Evolutionary conservation across 1,284 basidiomycete genomes (phyloP), one percentile per base, ranked within the genome.

Genomic region (Heliocybe sulcata): DNA sequence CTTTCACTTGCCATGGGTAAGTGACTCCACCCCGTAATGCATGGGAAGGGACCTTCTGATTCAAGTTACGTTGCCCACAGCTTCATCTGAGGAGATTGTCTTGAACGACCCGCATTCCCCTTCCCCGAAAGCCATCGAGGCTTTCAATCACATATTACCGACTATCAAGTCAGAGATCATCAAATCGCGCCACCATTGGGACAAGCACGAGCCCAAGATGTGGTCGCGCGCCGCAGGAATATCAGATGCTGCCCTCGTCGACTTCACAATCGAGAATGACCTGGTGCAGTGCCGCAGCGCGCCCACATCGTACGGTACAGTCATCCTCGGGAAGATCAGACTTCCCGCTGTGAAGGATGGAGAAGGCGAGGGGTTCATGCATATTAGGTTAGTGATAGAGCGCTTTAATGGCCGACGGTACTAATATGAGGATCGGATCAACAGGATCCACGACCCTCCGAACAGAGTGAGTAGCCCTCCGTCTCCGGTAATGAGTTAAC

Each of bases 251-350:
- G 70, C 82, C 29, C 71, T 90, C 52, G 68, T 70, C 38, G 62
- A 63, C 51, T 89, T 89, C 61, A 70, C 68, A 45, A 69, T 87
- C 56, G 74, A 74, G 59, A 60, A 72, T 19, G 83, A 88, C 65
- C 73, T 88, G 53, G 77, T 86, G 42, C 65, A 75, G 65, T 75
- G 84, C 52, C 72, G 80, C 54, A 74, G 72, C 47, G 75, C 71
- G 16, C 57, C 61, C 19, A 77, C 75, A 19, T 69, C 76, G 54
- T 90, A 90, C 65, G 88, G 89, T 9, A 80, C 77, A 11, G 80
- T 90, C 56, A 79, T 91, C 57, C 68, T 91, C 23, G 88, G 88
- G 22, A 90, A 90, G 75, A 79, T 91, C 64, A 79, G 77, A 61
- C 74, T 90, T 49, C 85, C 87, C 4, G 83, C 77, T 19, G 68